These are phyloP conservation scores for Ogataea trehaloabstinens DNA, from an alignment of 805 yeast species.

Conservation along the genomic window DNA sequence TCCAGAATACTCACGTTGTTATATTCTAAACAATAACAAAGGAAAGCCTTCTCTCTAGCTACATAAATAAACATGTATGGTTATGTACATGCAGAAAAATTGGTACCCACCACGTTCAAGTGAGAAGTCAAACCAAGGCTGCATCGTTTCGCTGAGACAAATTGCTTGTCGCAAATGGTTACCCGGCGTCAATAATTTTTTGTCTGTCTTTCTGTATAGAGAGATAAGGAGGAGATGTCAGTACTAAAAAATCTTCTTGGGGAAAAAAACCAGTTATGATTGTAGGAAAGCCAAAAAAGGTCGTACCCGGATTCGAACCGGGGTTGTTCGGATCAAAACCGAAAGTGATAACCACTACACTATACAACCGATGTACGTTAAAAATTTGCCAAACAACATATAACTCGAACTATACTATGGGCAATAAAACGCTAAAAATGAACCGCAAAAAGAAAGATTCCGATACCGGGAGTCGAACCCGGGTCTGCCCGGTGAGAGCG, in stretches of 20 bases:
- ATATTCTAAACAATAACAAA: too few relatives aligned
- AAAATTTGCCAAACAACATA: not conserved
- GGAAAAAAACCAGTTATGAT: too few relatives aligned
- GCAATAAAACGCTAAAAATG: too few relatives aligned
- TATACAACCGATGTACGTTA: constrained; percentile 43
- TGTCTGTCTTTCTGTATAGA: too few relatives aligned
- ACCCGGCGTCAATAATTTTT: too few relatives aligned
- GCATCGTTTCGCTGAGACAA: too few relatives aligned
- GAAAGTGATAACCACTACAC: constrained; percentile 79
- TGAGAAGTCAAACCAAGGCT: not conserved
- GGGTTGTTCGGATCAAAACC: constrained; percentile 79
- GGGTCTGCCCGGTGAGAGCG: constrained; percentile 26
- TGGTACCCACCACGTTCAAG: constrained; percentile 1
- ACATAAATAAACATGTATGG: not conserved
- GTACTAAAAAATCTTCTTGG: too few relatives aligned
- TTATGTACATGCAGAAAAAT: not conserved
- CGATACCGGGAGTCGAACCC: constrained; percentile 26
- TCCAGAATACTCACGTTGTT: too few relatives aligned
- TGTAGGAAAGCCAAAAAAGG: constrained; percentile 38
- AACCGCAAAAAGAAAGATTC: constrained; percentile 14
- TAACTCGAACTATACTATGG: not conserved
- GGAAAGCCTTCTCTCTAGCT: too few relatives aligned
- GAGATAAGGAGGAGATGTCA: too few relatives aligned
- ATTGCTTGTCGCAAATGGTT: not conserved
- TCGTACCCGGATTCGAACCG: constrained; percentile 82